These are phyloP conservation scores for Boletus rufocinnamomeus DNA, from an alignment of 768 basidiomycete genomes.

Conservation along the genomic window DNA sequence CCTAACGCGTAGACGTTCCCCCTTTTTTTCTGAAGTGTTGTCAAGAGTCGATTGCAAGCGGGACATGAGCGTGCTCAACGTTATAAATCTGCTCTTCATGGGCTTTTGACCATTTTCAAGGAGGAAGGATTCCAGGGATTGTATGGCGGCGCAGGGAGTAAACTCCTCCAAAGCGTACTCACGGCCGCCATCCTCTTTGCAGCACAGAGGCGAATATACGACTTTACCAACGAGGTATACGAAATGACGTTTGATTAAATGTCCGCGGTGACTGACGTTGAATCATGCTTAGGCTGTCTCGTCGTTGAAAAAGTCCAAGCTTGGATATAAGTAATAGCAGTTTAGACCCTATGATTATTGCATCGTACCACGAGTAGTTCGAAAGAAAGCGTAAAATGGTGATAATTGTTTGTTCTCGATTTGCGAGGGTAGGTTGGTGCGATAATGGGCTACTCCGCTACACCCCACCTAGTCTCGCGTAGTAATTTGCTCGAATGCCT, in stretches of 20 bases:
- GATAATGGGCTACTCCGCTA: not conserved
- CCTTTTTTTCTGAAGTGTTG: conserved; percentile 43
- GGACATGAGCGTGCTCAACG: conserved; percentile 65
- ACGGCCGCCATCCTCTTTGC: conserved; percentile 95
- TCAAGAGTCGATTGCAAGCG: conserved; percentile 80
- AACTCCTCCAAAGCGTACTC: conserved; percentile 88
- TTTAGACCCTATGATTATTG: not conserved
- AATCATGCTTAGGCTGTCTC: conserved; percentile 13
- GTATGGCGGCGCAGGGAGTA: conserved; percentile 85
- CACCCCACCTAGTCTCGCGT: too few relatives aligned
- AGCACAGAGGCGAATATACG: conserved; percentile 80
- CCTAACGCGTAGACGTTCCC: not conserved
- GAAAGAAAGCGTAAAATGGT: not conserved
- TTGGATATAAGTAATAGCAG: not conserved
- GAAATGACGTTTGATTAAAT: not conserved
- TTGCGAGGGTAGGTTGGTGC: not conserved
- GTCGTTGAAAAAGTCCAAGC: conserved; percentile 11
- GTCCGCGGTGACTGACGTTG: conserved; percentile 3
- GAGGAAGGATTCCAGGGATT: conserved; percentile 82
- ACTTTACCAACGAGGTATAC: conserved; percentile 57
- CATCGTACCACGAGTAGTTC: not conserved
- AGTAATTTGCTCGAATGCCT: conserved; percentile 48
- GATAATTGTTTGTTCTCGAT: not conserved
- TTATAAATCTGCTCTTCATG: conserved; percentile 77
- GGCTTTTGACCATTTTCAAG: conserved; percentile 72